Evolutionary conservation across 306 rosid genomes (phyloP), one percentile per base, ranked within the genome.

Genomic region (Sicyos baderoa): DNA sequence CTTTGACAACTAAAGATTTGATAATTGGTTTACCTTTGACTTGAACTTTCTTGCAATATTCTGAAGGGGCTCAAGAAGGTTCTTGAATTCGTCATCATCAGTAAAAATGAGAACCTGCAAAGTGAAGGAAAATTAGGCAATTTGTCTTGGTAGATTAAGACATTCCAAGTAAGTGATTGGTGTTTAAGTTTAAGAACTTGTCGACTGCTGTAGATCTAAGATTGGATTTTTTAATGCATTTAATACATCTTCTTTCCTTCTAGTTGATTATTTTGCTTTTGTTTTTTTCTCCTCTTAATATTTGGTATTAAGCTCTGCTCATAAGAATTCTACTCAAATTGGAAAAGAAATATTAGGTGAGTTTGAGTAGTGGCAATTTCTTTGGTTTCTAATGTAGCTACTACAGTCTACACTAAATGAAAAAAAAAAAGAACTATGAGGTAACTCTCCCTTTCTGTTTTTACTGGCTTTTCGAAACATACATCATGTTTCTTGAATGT

Each of bases 21-120:
- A 47, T 70, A 74, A 68, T 71, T 74, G 55, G 71, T 54, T 17
- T 79, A 90, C 99, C 96, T 88, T 84, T 15, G 90, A 80, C 88
- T 88, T 88, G 81, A 88, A 90, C 75, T 78, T 77, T 87, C 86
- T 88, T 15, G 96, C 97, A 68, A 90, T 81, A 76, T 88, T 80
- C 74, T 82, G 91, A 76, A 90, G 88, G 42, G 83, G 71, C 75
- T 85, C 86, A 55, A 71, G 82, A 81, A 88, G 86, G 70, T 82
- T 84, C 68, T 84, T 78, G 27, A 82, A 76, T 72, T 82, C 86
- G 42, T 84, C 90, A 22, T 3, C 75, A 7, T 79, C 76, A 10
- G 90, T 82, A 54, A 90, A 93, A 77, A 88, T 76, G 75, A 85
- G 79, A 82, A 88, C 99, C 99, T 90, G 75, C 52, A 76, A 8